phyloP scores from a whole-genome alignment of 2,329 filamentous ascomycete species.

The Calonectria ilicicola region DNA sequence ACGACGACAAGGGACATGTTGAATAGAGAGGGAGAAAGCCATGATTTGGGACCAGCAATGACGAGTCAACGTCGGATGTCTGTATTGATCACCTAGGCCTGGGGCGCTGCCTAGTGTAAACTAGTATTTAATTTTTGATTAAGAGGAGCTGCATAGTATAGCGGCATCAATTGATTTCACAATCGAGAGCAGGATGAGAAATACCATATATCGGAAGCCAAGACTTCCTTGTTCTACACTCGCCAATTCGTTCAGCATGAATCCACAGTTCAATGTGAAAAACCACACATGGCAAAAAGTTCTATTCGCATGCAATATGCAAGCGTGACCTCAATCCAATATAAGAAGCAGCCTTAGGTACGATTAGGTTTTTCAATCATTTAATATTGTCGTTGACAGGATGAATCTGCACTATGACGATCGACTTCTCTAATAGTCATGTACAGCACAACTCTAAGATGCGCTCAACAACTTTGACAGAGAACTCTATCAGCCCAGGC shows the following conservation, averaged over 20 bases:
- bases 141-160: neutral
- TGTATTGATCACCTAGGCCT: constrained; percentile 1
- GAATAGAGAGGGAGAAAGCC: neutral
- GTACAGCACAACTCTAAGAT: too few species aligned
- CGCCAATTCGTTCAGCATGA: neutral
- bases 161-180: neutral
- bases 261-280: too few species aligned
- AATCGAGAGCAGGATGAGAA: neutral
- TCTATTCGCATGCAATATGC: too few species aligned
- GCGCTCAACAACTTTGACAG: too few species aligned
- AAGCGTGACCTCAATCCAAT: too few species aligned
- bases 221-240: neutral
- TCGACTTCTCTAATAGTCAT: too few species aligned
- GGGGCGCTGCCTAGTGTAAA: constrained; percentile 1
- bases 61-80: constrained; percentile 9
- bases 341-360: too few species aligned
- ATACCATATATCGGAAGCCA: neutral
- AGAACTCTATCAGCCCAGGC: too few species aligned
- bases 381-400: too few species aligned
- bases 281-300: too few species aligned
- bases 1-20: neutral
- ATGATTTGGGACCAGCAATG: neutral
- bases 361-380: too few species aligned
- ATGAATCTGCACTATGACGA: too few species aligned
- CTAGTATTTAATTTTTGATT: neutral